Evolutionary conservation across 441 rosid genomes (phyloP), one percentile per base, ranked within the genome.

Genomic region (Cnidoscolus chayamansa): DNA sequence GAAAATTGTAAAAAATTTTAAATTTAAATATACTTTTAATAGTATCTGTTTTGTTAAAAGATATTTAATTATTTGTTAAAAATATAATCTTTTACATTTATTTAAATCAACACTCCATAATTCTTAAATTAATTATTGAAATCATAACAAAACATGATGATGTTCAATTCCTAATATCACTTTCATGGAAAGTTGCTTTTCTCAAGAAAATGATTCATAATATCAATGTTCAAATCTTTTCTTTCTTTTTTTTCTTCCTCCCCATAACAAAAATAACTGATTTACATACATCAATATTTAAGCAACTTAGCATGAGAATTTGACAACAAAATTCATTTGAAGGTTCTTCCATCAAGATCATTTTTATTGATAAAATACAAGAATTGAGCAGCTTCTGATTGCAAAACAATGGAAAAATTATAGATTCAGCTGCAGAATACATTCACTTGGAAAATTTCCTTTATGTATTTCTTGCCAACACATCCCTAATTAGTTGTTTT

Each of bases 401-500:
- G 31, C 66, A 60, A 10, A 60, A 4, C 9, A 31, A 31, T 71
- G 47, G 68, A 25, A 30, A 58, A 40, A 16, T 0, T 3, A 58
- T 20, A 30, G 31, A 64, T 55, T 64, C 70, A 17, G 47, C 73
- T 59, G 74, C 35, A n/a, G 64, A 54, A 50, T 49, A 58, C 30
- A 55, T 71, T 77, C 72, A 49, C 55, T 59, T 15, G 37, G 9
- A 20, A 51, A 15, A 63, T 25, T 49, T 31, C 35, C 63, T 60
- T 63, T 55, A 82, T 63, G 83, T 84, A 63, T 72, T 76, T 78
- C 72, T 85, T 49, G 79, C 87, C 73, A 87, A 63, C 16, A 81
- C 77, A 67, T 84, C 85, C 78, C 85, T 80, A 13, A 85, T 75
- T 63, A 82, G 74, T 72, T 77, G 82, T 72, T 80, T 80, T 50